phyloP scores from a whole-genome alignment of 176 grass and related monocot genomes.

The Saccharum officinarum region DNA sequence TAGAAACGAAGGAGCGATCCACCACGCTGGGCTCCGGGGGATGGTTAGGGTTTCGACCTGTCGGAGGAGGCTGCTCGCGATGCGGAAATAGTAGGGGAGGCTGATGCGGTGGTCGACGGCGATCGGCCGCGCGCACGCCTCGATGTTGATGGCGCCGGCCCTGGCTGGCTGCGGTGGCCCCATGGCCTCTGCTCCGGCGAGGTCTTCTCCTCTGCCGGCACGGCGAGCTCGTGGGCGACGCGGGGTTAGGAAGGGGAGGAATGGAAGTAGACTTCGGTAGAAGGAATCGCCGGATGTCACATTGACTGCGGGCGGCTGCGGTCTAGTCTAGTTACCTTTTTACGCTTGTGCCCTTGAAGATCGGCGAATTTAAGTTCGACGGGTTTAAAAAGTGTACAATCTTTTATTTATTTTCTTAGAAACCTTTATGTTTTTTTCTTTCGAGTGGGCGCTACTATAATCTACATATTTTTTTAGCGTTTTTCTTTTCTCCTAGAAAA shows the following conservation, averaged over 20 bases:
- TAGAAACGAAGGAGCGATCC: neutral
- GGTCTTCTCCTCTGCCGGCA: slow-evolving; percentile 13
- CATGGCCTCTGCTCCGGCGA: slow-evolving; percentile 46
- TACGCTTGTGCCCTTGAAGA: neutral
- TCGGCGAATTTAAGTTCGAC: neutral
- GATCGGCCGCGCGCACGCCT: slow-evolving; percentile 65
- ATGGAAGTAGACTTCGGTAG: slow-evolving; percentile 21
- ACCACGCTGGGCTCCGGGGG: neutral
- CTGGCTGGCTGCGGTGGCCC: slow-evolving; percentile 39
- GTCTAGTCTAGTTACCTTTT: too few species aligned
- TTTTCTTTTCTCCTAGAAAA: too few species aligned
- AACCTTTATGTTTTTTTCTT: too few species aligned
- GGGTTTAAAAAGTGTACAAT: too few species aligned
- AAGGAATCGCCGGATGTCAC: slow-evolving; percentile 4
- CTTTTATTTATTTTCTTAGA: too few species aligned
- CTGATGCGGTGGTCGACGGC: slow-evolving; percentile 85
- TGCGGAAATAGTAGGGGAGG: slow-evolving; percentile 92
- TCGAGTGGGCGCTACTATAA: too few species aligned
- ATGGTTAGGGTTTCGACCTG: slow-evolving; percentile 63
- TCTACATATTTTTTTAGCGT: too few species aligned
- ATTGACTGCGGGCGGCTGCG: neutral
- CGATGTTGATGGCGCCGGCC: slow-evolving; percentile 61
- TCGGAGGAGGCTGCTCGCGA: slow-evolving; percentile 80
- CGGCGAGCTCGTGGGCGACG: neutral
- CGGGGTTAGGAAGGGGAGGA: slow-evolving; percentile 18